These are phyloP conservation scores for Kwoniella newhampshirensis DNA, from an alignment of 768 basidiomycete genomes.

Conservation along the genomic window DNA sequence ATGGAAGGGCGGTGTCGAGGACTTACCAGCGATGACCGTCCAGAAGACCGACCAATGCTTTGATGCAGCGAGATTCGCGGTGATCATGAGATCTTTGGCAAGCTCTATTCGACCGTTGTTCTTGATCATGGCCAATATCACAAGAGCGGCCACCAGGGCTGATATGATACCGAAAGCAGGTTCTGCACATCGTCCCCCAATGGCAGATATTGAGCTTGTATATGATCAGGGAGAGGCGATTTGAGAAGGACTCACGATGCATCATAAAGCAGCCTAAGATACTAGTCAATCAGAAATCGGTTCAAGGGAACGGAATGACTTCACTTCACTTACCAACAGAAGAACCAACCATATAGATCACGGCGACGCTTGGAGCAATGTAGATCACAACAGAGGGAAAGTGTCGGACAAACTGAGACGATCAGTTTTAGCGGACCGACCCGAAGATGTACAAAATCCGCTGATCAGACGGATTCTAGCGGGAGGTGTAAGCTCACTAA, in stretches of 20 bases:
- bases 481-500: constrained; percentile 2
- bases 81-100: constrained; percentile 6
- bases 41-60: constrained; percentile 12
- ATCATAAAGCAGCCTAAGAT: background rate
- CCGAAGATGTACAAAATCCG: too few relatives aligned
- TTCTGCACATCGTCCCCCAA: too few relatives aligned
- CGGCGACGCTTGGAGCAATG: background rate
- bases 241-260: background rate
- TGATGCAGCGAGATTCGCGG: constrained; percentile 6
- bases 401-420: constrained; percentile 9
- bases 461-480: too few relatives aligned
- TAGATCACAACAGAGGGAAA: constrained; percentile 9
- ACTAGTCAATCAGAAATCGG: background rate
- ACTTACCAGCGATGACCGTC: constrained; percentile 6
- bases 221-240: background rate
- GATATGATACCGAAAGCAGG: background rate
- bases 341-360: background rate
- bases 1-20: background rate
- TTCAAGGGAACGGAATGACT: background rate
- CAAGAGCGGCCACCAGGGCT: background rate
- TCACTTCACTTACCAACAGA: constrained; percentile 9
- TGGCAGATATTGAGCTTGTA: too few relatives aligned
- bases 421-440: too few relatives aligned
- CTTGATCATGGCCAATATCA: constrained; percentile 2
- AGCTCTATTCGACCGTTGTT: background rate